A percentile compares a stretch with the other conserved stretches of the same genome.
Conservation (phyloP, 805 yeast species). For the Zygoascus biomembranicola region DNA sequence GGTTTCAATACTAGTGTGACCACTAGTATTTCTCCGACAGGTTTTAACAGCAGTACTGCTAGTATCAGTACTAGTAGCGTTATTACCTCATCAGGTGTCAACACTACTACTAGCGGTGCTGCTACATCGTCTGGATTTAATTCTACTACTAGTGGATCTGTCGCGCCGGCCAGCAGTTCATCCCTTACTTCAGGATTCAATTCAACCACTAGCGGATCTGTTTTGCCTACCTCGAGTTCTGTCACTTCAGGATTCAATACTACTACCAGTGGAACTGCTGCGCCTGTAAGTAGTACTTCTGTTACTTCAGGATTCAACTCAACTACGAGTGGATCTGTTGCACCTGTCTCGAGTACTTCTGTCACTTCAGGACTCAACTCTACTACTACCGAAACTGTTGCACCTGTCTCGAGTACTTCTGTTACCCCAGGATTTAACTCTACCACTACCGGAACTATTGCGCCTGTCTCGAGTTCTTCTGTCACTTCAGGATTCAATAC, state of each 20-base stretch:
- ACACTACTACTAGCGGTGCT: neutral
- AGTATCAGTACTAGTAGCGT: neutral
- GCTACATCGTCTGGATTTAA: neutral
- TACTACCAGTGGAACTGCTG: neutral
- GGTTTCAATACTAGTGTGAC: neutral
- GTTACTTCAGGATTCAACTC: neutral
- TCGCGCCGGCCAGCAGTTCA: too few species aligned
- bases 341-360: too few species aligned
- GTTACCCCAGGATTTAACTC: neutral
- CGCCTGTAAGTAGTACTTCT: neutral
- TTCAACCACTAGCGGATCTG: conserved; percentile 1
- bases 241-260: neutral
- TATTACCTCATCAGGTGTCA: neutral
- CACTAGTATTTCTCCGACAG: neutral
- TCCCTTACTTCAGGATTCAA: conserved; percentile 1
- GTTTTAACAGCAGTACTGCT: too few species aligned
- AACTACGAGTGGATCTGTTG: neutral
- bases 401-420: neutral
- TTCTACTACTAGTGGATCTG: neutral
- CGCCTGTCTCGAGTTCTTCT: neutral
- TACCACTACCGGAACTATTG: neutral
- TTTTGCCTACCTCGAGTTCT: neutral
- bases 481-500: neutral
- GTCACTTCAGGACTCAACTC: neutral
- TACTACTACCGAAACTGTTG: neutral